These are phyloP conservation scores for Candida yuanshanica DNA, from an alignment of 805 yeast species.

Conservation along the genomic window DNA sequence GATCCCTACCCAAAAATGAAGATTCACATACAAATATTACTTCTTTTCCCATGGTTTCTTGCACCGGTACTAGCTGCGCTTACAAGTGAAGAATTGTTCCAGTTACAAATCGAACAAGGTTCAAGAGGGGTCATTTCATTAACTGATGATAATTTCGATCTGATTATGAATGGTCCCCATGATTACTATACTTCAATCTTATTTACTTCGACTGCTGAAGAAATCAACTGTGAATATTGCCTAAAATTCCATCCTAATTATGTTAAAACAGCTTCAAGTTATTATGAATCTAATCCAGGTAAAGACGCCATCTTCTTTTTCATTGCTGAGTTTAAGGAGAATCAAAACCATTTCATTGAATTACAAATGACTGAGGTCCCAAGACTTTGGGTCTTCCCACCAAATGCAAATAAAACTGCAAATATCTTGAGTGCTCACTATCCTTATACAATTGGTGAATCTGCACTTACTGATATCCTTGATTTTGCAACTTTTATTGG, in stretches of 20 bases:
- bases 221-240: constrained; percentile 46
- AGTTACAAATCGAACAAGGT: constrained; percentile 8
- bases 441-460: constrained; percentile 28
- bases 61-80: constrained; percentile 8
- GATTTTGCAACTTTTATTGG: constrained; percentile 52
- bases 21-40: neutral
- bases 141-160: constrained; percentile 32
- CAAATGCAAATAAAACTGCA: constrained; percentile 24
- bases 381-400: constrained; percentile 64
- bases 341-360: constrained; percentile 34
- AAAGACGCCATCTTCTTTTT: constrained; percentile 39
- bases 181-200: constrained; percentile 46
- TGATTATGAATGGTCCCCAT: constrained; percentile 39
- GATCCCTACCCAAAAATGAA: neutral
- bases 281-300: constrained; percentile 38
- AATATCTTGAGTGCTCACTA: constrained; percentile 29
- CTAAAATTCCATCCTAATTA: constrained; percentile 35
- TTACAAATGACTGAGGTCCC: constrained; percentile 51
- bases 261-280: constrained; percentile 36
- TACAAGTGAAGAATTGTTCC: constrained; percentile 9
- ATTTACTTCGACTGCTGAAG: constrained; percentile 43
- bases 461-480: constrained; percentile 31
- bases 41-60: neutral
- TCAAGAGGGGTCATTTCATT: constrained; percentile 33
- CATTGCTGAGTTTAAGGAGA: constrained; percentile 44